Conservation (phyloP, 78 protist species). For the Blattamonas nauphoetae region DNA sequence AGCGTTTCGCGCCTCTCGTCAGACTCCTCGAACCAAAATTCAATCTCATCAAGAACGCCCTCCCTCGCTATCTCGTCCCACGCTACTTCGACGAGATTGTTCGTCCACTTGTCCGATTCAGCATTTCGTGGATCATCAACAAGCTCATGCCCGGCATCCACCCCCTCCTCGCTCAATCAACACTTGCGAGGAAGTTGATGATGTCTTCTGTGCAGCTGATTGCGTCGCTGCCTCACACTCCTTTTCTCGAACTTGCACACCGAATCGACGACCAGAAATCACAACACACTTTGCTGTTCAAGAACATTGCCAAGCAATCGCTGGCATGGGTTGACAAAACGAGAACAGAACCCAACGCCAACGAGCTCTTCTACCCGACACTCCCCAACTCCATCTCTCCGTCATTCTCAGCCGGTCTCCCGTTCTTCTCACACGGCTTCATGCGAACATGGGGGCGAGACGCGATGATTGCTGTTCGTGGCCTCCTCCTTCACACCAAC, state of each 20-base stretch:
- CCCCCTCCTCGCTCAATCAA: background rate
- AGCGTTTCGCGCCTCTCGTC: background rate
- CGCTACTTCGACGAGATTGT: conserved; percentile 11
- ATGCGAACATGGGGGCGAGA: conserved; percentile 85
- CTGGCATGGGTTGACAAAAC: too few relatives aligned
- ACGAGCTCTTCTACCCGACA: background rate
- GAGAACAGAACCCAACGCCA: too few relatives aligned
- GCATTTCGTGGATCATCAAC: background rate
- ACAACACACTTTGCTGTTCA: background rate
- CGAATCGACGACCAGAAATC: background rate
- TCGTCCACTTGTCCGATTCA: background rate
- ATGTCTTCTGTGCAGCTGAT: background rate
- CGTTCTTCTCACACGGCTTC: conserved; percentile 73
- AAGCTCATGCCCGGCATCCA: background rate
- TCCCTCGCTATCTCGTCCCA: conserved; percentile 36
- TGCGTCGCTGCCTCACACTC: background rate
- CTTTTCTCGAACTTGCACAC: background rate
- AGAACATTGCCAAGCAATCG: background rate
- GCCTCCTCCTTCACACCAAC: conserved; percentile 6
- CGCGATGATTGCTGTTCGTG: conserved; percentile 59
- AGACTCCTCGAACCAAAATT: background rate
- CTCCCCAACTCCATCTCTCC: background rate
- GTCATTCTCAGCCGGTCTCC: conserved; percentile 38
- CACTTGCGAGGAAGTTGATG: background rate
- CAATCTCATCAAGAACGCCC: background rate